Evolutionary conservation across 2,329 filamentous ascomycete species (phyloP).

Genomic region (Nothopassalora personata): DNA sequence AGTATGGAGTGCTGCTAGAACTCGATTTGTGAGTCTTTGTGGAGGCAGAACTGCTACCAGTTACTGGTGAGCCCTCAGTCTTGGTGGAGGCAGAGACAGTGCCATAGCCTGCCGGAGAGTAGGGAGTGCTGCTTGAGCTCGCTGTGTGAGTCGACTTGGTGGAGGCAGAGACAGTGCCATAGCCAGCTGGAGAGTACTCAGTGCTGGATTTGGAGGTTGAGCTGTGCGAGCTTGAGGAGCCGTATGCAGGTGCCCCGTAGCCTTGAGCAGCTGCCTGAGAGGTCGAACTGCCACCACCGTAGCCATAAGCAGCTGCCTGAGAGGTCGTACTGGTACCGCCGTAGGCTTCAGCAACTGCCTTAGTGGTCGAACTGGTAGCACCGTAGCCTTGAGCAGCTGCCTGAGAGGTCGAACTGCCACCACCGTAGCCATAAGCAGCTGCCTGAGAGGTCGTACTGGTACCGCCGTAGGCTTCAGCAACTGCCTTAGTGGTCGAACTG

Average conservation of each 20-base stretch:
- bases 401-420: conserved; percentile 7
- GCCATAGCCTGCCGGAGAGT: neutral
- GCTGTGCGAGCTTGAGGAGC: conserved; percentile 5
- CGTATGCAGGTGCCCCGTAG: neutral
- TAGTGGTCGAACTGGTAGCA: too few relatives aligned
- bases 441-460: conserved; percentile 7
- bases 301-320: conserved; percentile 5
- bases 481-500: too few relatives aligned
- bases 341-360: too few relatives aligned
- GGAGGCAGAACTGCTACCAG: neutral
- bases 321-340: conserved; percentile 9
- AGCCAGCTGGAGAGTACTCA: too few relatives aligned
- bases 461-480: conserved; percentile 10
- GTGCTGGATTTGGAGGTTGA: conserved; percentile 3
- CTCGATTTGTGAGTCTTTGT: conserved; percentile 21
- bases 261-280: conserved; percentile 6
- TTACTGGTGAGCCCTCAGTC: neutral
- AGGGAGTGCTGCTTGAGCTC: conserved; percentile 1
- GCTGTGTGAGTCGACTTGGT: neutral
- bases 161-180: too few relatives aligned
- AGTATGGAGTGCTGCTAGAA: conserved; percentile 23
- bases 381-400: conserved; percentile 14
- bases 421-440: conserved; percentile 9
- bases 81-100: conserved; percentile 5
- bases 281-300: conserved; percentile 9